Evolutionary conservation across 257 asterid species (phyloP), one percentile per base, ranked within the genome.

Genomic region (Gentiana straminea): DNA sequence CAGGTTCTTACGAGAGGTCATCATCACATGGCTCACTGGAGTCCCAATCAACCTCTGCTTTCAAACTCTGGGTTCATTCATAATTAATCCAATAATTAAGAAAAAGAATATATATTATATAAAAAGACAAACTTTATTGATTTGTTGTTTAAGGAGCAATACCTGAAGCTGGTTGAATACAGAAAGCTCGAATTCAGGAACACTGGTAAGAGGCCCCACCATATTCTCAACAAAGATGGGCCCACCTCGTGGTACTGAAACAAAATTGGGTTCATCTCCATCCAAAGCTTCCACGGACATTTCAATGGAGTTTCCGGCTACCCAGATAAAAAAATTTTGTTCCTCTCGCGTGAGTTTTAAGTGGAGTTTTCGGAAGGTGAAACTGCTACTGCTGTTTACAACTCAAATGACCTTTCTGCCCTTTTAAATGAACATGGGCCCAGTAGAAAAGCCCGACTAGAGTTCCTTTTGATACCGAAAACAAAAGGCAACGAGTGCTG

Each of bases 221-320:
- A 75, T 81, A 73, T 82, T 79, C 3, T 73, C 66, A 8, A 77
- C 75, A 56, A 73, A 85, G 55, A 82, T 73, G 8, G 96, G 94
- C 13, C 96, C 96, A 49, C 96, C 96, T 48, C 79, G 88, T 13
- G 96, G 95, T 63, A 88, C 63, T 3, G 95, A 70, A 60, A 76
- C 81, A 35, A 57, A 59, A 47, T 13, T 53, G 49, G 77, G 81
- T 57, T 84, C 91, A 63, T 75, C 84, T 38, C 61, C 73, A 46
- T 55, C 62, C 33, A 56, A 13, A 2, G 58, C 55, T 52, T 61
- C 58, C 44, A 5, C 11, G 12, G 58, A 44, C 65, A 51, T 61
- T 24, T 24, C 24, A 24, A 24, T 24, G 24, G 24, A 24, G 24
- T 24, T 24, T 24, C 1, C 24, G 24, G 24, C 24, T 24, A 24